Evolutionary conservation across 441 rosid genomes (phyloP).

Genomic region (Oxalis stricta): DNA sequence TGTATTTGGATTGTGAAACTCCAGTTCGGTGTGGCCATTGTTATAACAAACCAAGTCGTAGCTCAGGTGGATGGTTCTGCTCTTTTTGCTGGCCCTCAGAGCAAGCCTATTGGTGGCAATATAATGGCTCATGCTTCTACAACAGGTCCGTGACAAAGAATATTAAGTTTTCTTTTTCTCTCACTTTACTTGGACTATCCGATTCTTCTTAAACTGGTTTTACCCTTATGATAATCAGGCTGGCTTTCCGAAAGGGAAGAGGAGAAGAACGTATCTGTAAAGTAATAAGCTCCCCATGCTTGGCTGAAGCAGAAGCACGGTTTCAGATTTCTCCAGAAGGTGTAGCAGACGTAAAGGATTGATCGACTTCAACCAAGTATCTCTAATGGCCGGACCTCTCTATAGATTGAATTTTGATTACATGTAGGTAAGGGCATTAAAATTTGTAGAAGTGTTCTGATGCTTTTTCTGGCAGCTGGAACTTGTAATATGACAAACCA

Average conservation of each 20-base stretch:
- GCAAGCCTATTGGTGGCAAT: slow-evolving; percentile 90
- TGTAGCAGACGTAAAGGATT: slow-evolving; percentile 77
- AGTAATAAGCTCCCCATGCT: slow-evolving; percentile 92
- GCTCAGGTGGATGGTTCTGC: slow-evolving; percentile 98
- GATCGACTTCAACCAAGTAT: slow-evolving; percentile 11
- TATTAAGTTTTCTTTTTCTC: not conserved
- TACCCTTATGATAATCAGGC: slow-evolving; percentile 25
- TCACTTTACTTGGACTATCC: not conserved
- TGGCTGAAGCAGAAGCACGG: slow-evolving; percentile 87
- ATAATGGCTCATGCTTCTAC: slow-evolving; percentile 98
- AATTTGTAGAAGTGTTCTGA: not conserved
- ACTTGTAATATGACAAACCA: not conserved
- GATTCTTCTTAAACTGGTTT: not conserved
- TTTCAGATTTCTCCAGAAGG: slow-evolving; percentile 83
- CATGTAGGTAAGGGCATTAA: not conserved
- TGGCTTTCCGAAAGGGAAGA: slow-evolving; percentile 85
- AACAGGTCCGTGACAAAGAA: slow-evolving; percentile 37
- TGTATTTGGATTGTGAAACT: slow-evolving; percentile 6
- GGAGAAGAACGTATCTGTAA: slow-evolving; percentile 94
- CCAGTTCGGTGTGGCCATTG: slow-evolving; percentile 90
- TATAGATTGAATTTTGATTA: not conserved
- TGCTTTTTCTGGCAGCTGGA: not conserved
- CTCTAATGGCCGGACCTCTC: too few relatives aligned
- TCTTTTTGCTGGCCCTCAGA: slow-evolving; percentile 90
- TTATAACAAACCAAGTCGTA: slow-evolving; percentile 90